These are phyloP conservation scores for Sporothrix dimorphospora DNA, from an alignment of 2,329 filamentous ascomycete species.

Conservation along the genomic window DNA sequence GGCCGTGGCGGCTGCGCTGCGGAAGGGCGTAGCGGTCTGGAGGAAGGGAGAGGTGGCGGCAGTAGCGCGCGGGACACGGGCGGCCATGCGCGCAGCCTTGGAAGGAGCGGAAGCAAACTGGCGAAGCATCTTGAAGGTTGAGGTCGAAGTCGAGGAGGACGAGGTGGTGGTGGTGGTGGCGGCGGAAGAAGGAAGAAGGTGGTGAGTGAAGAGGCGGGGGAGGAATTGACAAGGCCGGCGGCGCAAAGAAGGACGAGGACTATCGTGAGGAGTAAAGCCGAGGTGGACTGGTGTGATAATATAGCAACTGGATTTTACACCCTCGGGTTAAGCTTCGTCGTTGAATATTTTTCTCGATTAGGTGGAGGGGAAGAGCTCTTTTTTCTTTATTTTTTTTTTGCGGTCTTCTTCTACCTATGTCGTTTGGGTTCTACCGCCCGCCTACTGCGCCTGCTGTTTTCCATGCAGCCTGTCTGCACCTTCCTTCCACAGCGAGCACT, in stretches of 20 bases:
- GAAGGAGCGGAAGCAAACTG: slow-evolving; percentile 29
- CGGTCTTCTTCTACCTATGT: not conserved
- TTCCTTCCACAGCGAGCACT: not conserved
- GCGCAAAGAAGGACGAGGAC: not conserved
- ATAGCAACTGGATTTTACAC: slow-evolving; percentile 23
- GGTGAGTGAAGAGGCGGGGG: not conserved
- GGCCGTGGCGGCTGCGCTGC: slow-evolving; percentile 17
- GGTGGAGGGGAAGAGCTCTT: slow-evolving; percentile 21
- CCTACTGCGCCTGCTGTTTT: slow-evolving; percentile 17
- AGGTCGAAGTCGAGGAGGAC: not conserved
- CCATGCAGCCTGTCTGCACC: not conserved
- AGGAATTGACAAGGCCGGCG: not conserved
- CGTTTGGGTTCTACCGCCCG: slow-evolving; percentile 23
- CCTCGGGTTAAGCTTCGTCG: slow-evolving; percentile 24
- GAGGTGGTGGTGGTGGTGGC: not conserved
- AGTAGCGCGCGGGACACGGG: slow-evolving; percentile 20
- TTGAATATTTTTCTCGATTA: slow-evolving; percentile 22
- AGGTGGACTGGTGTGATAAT: slow-evolving; percentile 5
- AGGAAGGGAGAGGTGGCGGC: slow-evolving; percentile 33
- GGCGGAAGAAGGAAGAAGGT: not conserved
- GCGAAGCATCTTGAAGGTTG: slow-evolving; percentile 29
- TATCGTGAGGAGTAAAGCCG: slow-evolving; percentile 10
- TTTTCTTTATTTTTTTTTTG: slow-evolving; percentile 12
- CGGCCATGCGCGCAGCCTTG: slow-evolving; percentile 30
- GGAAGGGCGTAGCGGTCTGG: slow-evolving; percentile 35